Conservation (phyloP, 2,329 filamentous ascomycete species). For the Fusarium goolgardi region DNA sequence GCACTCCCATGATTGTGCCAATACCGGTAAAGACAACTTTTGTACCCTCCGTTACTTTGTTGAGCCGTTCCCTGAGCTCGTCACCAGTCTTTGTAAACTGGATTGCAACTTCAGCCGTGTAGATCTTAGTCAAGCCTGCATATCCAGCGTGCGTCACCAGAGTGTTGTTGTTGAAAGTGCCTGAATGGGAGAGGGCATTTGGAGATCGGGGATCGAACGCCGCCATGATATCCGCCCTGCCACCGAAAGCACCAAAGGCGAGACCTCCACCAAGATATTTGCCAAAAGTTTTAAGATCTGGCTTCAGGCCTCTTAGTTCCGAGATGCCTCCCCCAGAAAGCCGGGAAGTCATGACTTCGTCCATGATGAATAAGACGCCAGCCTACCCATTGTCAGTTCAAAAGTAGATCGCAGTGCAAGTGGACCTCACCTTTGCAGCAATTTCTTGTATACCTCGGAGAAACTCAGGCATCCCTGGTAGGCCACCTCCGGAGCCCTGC, state of each 20-base stretch:
- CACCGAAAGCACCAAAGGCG: conserved; percentile 75
- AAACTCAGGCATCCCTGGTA: conserved; percentile 63
- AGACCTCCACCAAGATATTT: conserved; percentile 76
- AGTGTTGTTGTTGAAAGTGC: conserved; percentile 76
- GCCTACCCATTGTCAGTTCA: conserved; percentile 44
- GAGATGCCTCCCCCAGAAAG: conserved; percentile 63
- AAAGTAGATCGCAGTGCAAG: not conserved
- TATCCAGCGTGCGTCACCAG: conserved; percentile 69
- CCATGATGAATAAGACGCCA: conserved; percentile 72
- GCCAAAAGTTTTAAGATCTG: conserved; percentile 73
- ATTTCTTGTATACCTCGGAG: conserved; percentile 61
- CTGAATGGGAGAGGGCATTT: conserved; percentile 63
- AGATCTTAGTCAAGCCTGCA: conserved; percentile 53
- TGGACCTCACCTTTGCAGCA: conserved; percentile 52
- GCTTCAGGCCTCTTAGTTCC: conserved; percentile 56
- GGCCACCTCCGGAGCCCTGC: conserved; percentile 71
- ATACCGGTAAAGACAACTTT: conserved; percentile 54
- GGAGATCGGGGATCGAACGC: conserved; percentile 63
- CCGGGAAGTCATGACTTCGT: conserved; percentile 78
- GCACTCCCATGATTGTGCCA: conserved; percentile 53
- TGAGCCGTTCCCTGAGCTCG: conserved; percentile 47
- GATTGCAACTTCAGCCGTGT: conserved; percentile 49
- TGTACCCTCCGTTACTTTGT: conserved; percentile 50
- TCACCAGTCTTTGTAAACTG: conserved; percentile 51
- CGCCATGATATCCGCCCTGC: conserved; percentile 67